A percentile compares a stretch with the other conserved stretches of the same genome.
phyloP scores from a whole-genome alignment of 345 rosid species.

The Eucalyptus caleyi region DNA sequence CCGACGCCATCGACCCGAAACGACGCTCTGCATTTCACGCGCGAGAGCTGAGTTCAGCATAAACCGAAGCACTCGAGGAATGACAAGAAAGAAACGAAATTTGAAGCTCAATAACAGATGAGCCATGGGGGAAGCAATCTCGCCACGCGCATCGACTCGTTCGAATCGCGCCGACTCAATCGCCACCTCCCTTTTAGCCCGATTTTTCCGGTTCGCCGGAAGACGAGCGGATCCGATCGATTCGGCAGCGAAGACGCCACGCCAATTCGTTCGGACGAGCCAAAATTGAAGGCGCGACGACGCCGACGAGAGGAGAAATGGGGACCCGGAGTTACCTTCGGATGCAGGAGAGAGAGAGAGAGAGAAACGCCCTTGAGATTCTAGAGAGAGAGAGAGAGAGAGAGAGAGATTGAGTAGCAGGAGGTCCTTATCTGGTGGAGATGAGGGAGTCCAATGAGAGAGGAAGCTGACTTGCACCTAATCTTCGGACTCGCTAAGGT shows the following conservation, averaged over 20 bases:
- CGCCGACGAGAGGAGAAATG: background rate
- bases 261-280: background rate
- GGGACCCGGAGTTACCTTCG: background rate
- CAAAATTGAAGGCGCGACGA: background rate
- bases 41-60: background rate
- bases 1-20: background rate
- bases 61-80: background rate
- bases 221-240: background rate
- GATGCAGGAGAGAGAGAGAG: background rate
- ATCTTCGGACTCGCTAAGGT: background rate
- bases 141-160: background rate
- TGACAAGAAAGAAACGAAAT: background rate
- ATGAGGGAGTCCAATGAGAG: background rate
- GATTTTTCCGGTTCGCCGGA: background rate
- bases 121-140: background rate
- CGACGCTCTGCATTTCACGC: background rate
- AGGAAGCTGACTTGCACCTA: background rate
- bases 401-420: fast-evolving
- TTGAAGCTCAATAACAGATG: background rate
- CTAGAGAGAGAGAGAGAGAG: background rate
- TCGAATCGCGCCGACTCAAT: background rate
- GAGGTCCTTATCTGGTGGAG: background rate
- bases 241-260: background rate
- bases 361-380: background rate
- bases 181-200: background rate